Evolutionary conservation across 805 yeast genomes (phyloP).

Genomic region (Wilhelminamyces savonicus): DNA sequence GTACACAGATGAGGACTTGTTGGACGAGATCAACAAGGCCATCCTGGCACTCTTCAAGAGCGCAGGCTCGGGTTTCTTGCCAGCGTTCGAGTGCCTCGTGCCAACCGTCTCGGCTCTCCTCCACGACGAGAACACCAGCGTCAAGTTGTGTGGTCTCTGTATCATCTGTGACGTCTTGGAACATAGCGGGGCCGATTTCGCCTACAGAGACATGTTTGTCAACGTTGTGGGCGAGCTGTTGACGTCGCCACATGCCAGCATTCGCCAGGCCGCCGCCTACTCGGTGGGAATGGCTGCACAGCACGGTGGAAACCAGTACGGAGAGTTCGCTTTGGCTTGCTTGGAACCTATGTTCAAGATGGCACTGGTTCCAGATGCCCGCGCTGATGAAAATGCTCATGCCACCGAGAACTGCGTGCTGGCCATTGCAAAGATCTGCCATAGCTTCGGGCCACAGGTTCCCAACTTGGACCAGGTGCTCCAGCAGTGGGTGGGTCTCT

Average conservation of each 20-base stretch:
- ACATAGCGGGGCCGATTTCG: slow-evolving; percentile 60
- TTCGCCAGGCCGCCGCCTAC: slow-evolving; percentile 84
- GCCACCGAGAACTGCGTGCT: slow-evolving; percentile 86
- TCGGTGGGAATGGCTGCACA: slow-evolving; percentile 85
- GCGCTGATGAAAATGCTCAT: slow-evolving; percentile 73
- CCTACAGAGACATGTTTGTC: slow-evolving; percentile 60
- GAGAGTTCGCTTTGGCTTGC: slow-evolving; percentile 60
- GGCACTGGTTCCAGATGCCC: slow-evolving; percentile 71
- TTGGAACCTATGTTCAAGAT: slow-evolving; percentile 70
- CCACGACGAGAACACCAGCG: slow-evolving; percentile 58
- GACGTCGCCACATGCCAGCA: slow-evolving; percentile 56
- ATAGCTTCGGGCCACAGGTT: slow-evolving; percentile 50
- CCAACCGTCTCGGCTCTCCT: slow-evolving; percentile 60
- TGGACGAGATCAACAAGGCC: slow-evolving; percentile 79
- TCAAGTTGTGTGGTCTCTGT: slow-evolving; percentile 73
- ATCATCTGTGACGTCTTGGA: slow-evolving; percentile 78
- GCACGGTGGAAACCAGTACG: slow-evolving; percentile 58
- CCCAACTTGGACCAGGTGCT: slow-evolving; percentile 60
- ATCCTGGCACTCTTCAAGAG: slow-evolving; percentile 65
- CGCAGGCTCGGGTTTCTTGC: slow-evolving; percentile 50
- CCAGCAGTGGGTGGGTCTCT: slow-evolving; percentile 70
- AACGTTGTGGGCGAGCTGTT: slow-evolving; percentile 61
- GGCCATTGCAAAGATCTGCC: slow-evolving; percentile 79
- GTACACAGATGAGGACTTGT: slow-evolving; percentile 80
- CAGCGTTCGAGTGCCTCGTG: slow-evolving; percentile 56